These are phyloP conservation scores for Hordeum vulgare DNA, from an alignment of 176 grass and related monocot species.

Conservation along the genomic window DNA sequence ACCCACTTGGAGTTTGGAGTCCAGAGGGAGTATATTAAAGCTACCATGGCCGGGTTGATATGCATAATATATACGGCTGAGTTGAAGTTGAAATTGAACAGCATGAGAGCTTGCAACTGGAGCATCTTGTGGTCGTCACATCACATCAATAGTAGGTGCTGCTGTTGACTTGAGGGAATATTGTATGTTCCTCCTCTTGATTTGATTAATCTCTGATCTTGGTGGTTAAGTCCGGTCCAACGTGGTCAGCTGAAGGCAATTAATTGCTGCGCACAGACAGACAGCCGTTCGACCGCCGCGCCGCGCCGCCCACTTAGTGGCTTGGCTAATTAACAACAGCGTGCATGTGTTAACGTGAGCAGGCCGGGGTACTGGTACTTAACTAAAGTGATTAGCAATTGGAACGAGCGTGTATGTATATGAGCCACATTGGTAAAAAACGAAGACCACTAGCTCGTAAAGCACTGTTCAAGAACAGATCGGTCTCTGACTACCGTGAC, in stretches of 20 bases:
- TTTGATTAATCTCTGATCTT: not conserved
- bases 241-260: not conserved
- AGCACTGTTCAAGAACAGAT: not conserved
- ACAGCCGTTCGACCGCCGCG: slow-evolving; percentile 14
- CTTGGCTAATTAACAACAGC: slow-evolving; percentile 1
- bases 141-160: not conserved
- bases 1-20: slow-evolving; percentile 21
- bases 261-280: not conserved
- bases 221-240: slow-evolving; percentile 14
- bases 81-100: not conserved
- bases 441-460: not conserved
- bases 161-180: slow-evolving; percentile 12
- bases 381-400: not conserved
- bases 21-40: not conserved
- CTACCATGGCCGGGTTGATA: not conserved
- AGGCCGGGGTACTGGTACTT: too few relatives aligned
- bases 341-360: slow-evolving; percentile 1
- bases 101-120: not conserved
- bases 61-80: not conserved
- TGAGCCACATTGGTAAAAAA: not conserved
- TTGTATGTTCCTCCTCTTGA: not conserved
- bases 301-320: slow-evolving; percentile 20
- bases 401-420: not conserved
- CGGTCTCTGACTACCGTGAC: not conserved
- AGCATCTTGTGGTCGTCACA: not conserved